Evolutionary conservation across 2,329 filamentous ascomycete genomes (phyloP), one percentile per base, ranked within the genome.

Genomic region (Paraconiothyrium brasiliense): DNA sequence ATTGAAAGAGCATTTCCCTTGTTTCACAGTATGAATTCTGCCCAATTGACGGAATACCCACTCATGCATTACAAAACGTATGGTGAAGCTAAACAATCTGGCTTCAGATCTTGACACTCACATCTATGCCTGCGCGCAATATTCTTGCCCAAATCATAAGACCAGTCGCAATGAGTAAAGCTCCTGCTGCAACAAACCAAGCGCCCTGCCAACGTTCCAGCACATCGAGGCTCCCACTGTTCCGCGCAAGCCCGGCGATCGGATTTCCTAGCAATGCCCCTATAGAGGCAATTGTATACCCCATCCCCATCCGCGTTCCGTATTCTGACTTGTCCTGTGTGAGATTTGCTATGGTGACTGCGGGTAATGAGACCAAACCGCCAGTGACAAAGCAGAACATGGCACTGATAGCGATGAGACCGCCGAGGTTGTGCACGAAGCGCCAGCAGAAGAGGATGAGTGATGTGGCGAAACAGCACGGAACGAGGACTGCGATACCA

Each of bases 361-460:
- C 76, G 50, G 79, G 80, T 6, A 82, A 61, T 2, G 75, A 73
- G 59, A 81, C 79, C 4, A 80, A 69, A 6, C 75, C 79, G 2
- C 75, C 79, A 4, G 74, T 76, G 3, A 78, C 74, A 47, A 78
- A 71, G 1, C 80, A 80, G 55, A 80, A 80, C 3, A 81, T 68
- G 1, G 76, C 76, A 0, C 77, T 76, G 58, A 81, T 82, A 5
- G 69, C 72, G 54, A 76, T 79, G 0, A 83, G 61, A 2, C 76
- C 75, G 20, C 66, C 57, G n/a, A 67, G 55, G 1, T 65, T 69
- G 22, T 71, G 59, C 4, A 88, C 83, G 2, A 79, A 84, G 7
- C 81, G 81, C 87, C 87, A 89, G 54, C 79, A 79, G 63, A 83
- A 86, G 49, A 85, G 76, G 67, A 85, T 76, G 32, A 83, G 30